phyloP scores from a whole-genome alignment of 2,329 filamentous ascomycete species.

The Alternaria sp. region DNA sequence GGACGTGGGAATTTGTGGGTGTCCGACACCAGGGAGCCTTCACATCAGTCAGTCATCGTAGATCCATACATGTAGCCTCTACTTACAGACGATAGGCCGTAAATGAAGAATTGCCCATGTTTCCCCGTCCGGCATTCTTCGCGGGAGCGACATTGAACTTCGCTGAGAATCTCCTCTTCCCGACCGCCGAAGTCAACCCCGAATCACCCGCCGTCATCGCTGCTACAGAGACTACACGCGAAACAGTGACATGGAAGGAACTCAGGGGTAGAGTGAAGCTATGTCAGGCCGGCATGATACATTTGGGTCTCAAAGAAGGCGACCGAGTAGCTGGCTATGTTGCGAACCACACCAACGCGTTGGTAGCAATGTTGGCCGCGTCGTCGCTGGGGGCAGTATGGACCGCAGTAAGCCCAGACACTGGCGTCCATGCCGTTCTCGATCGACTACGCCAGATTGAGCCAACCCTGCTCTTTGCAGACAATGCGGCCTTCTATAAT shows the following conservation, averaged over 20 bases:
- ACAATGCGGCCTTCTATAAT: slow-evolving; percentile 90
- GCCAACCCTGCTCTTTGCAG: slow-evolving; percentile 81
- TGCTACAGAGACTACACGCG: slow-evolving; percentile 73
- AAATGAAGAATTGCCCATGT: slow-evolving; percentile 72
- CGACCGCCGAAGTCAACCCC: slow-evolving; percentile 64
- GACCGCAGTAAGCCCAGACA: slow-evolving; percentile 93
- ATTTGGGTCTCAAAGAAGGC: slow-evolving; percentile 66
- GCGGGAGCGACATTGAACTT: slow-evolving; percentile 82
- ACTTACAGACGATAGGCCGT: slow-evolving; percentile 64
- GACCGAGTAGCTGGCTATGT: slow-evolving; percentile 76
- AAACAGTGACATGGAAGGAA: slow-evolving; percentile 76
- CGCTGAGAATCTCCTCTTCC: slow-evolving; percentile 91
- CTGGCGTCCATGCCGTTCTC: slow-evolving; percentile 86
- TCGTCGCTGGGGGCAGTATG: slow-evolving; percentile 85
- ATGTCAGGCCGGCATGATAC: slow-evolving; percentile 74
- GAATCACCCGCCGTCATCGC: slow-evolving; percentile 75
- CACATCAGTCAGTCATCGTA: slow-evolving; percentile 57
- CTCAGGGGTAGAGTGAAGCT: slow-evolving; percentile 77
- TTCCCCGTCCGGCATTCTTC: slow-evolving; percentile 88
- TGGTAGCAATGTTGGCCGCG: slow-evolving; percentile 86
- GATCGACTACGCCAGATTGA: slow-evolving; percentile 86
- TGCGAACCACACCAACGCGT: slow-evolving; percentile 85
- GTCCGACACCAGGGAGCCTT: slow-evolving; percentile 72
- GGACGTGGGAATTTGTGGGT: slow-evolving; percentile 83
- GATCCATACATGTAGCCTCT: slow-evolving; percentile 9